Percentiles rank a stretch among this genome's conserved stretches.
Evolutionary conservation across 352 stramenopile genomes (phyloP).

Genomic region (Ophiocytium majus): DNA sequence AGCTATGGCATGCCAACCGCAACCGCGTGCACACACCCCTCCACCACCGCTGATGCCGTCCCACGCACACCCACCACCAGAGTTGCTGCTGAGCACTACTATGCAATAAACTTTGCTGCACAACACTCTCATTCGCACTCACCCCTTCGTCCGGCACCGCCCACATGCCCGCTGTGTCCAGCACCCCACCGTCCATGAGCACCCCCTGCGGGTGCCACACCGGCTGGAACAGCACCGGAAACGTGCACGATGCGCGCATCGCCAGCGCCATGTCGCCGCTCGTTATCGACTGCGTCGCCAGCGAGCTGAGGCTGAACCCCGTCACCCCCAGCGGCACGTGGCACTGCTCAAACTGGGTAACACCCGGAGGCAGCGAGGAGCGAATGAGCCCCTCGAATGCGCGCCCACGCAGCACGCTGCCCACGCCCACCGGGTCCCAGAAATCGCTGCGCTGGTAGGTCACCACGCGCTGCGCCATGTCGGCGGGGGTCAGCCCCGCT

Average conservation of each 20-base stretch:
- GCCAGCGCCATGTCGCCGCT: conserved; percentile 35
- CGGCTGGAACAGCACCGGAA: conserved; percentile 46
- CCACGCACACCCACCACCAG: too few relatives aligned
- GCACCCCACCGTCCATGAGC: conserved; percentile 45
- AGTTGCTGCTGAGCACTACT: too few relatives aligned
- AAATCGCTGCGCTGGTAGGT: conserved; percentile 44
- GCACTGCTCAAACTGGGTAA: conserved; percentile 46
- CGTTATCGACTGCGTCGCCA: conserved; percentile 26
- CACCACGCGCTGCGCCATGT: conserved; percentile 42
- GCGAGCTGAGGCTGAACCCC: conserved; percentile 38
- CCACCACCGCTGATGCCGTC: not conserved
- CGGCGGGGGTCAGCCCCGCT: conserved; percentile 30
- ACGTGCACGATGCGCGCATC: conserved; percentile 48
- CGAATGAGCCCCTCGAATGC: conserved; percentile 40
- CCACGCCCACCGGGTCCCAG: conserved; percentile 37
- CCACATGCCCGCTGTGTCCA: conserved; percentile 50
- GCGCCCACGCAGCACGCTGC: not conserved
- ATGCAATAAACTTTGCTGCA: too few relatives aligned
- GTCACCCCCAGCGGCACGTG: conserved; percentile 40
- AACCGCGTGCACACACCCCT: not conserved
- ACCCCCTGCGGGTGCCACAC: conserved; percentile 50
- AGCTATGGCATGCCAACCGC: too few relatives aligned
- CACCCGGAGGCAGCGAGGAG: conserved; percentile 24
- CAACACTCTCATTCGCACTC: not conserved
- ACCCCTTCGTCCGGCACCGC: conserved; percentile 30